phyloP scores from a whole-genome alignment of 2,329 filamentous ascomycete species.

The Trichophyton mentagrophytes region DNA sequence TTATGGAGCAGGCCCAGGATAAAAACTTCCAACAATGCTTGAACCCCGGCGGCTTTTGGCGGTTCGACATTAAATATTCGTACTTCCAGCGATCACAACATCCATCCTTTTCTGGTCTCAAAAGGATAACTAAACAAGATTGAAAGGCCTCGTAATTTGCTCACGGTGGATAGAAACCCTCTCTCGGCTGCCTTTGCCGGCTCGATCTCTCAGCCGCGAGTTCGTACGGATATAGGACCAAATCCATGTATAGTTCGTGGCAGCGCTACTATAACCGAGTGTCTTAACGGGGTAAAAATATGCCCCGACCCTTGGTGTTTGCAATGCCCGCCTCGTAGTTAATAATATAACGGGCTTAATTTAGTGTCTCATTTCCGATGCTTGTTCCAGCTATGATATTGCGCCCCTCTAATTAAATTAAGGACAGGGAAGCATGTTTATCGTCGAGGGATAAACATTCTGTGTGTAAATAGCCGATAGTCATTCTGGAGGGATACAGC shows the following conservation, averaged over 20 bases:
- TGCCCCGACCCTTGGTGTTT: neutral
- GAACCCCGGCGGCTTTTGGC: neutral
- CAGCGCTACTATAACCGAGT: neutral
- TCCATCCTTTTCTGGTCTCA: neutral
- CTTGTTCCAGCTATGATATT: neutral
- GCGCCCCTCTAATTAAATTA: slow-evolving; percentile 2
- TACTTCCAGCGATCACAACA: neutral
- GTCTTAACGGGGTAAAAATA: neutral
- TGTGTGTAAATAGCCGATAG: neutral
- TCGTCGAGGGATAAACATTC: neutral
- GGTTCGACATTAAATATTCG: neutral
- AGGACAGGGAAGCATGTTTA: neutral
- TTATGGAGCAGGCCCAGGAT: neutral
- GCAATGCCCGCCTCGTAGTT: neutral
- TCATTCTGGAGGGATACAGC: neutral
- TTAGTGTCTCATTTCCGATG: slow-evolving; percentile 2
- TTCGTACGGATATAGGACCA: neutral
- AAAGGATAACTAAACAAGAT: neutral
- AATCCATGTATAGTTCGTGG: slow-evolving; percentile 2
- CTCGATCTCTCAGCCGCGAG: neutral
- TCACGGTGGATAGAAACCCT: neutral
- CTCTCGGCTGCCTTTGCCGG: neutral
- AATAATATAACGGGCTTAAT: neutral
- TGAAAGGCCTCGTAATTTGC: neutral
- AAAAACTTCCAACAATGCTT: neutral